A percentile compares a stretch with the other conserved stretches of the same genome.
Conservation (phyloP, 805 yeast genomes). For the Saccharomycopsis oosterbeekiorum region DNA sequence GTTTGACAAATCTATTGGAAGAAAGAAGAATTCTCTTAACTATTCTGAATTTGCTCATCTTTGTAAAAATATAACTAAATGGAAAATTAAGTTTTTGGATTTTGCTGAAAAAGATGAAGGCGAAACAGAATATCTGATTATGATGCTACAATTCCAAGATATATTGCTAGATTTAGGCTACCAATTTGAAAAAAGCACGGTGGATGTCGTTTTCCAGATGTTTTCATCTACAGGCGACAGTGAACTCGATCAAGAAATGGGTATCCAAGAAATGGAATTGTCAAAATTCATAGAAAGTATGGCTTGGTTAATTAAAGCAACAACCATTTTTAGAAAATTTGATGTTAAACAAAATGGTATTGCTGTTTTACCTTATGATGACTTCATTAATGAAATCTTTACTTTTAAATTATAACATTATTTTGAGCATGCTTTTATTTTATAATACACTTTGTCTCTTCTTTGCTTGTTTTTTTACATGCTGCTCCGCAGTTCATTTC, state of each 20-base stretch:
- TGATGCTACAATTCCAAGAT: conserved; percentile 52
- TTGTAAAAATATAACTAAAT: conserved; percentile 62
- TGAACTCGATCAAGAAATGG: conserved; percentile 19
- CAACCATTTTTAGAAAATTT: conserved; percentile 67
- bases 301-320: conserved; percentile 66
- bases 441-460: too few species aligned
- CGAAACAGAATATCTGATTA: conserved; percentile 45
- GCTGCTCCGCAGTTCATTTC: neutral
- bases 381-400: conserved; percentile 46
- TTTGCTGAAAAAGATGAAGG: conserved; percentile 42
- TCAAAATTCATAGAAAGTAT: conserved; percentile 74
- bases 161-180: conserved; percentile 61
- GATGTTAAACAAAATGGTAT: conserved; percentile 71
- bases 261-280: conserved; percentile 42
- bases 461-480: too few species aligned
- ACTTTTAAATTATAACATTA: conserved; percentile 21
- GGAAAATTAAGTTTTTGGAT: conserved; percentile 53
- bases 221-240: conserved; percentile 25
- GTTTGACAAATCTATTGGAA: conserved; percentile 37
- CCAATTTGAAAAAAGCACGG: conserved; percentile 48
- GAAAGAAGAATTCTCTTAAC: conserved; percentile 31
- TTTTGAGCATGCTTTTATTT: neutral
- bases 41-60: conserved; percentile 58
- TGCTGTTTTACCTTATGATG: conserved; percentile 56
- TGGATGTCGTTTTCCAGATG: conserved; percentile 45